Evolutionary conservation across 2,329 filamentous ascomycete species (phyloP), one percentile per base, ranked within the genome.

Genomic region (Bimuria novae-zelandiae): DNA sequence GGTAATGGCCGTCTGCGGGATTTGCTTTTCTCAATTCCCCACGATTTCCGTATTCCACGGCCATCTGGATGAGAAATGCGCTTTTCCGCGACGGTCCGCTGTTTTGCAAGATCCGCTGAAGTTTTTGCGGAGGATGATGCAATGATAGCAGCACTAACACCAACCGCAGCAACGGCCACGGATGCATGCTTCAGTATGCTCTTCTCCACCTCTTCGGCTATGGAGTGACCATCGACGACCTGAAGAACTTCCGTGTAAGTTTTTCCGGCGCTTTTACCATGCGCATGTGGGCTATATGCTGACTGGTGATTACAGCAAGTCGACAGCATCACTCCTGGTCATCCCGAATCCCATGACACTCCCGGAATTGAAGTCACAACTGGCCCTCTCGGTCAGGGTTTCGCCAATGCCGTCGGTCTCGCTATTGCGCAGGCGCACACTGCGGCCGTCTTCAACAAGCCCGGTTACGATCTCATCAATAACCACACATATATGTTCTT

Each of bases 121-220:
- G 16, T 32, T 40, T 33, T 35, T 40, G 16, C 25, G 29, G 33
- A 35, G 37, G 21, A 27, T 30, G 46, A 50, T 32, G 25, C 40
- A 30, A 46, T 35, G 41, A 16, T 42, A 48, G 39, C 40, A 48
- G 39, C 22, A 44, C 64, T 69, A 44, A 71, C 59, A 49, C 49
- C 22, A 23, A 25, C n/a, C 7, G 46, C 69, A 97, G 92, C 58
- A 99, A 99, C 83, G 94, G 94, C 68, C 94, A 99, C 81, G 94
- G 89, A 69, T 99, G 94, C 86, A 96, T 99, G 92, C 90, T 99
- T 57, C 94, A 97, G 78, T 99, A 99, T 87, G 89, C 93, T 71
- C 85, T 99, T 67, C 89, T 99, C 71, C 94, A 99, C 83, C 84
- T 99, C 52, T 96, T 92, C 79, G 94, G 94, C 77, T 99, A 96